Conservation (phyloP, 495 filamentous ascomycete species). For the Astrothelium macrocarpum region DNA sequence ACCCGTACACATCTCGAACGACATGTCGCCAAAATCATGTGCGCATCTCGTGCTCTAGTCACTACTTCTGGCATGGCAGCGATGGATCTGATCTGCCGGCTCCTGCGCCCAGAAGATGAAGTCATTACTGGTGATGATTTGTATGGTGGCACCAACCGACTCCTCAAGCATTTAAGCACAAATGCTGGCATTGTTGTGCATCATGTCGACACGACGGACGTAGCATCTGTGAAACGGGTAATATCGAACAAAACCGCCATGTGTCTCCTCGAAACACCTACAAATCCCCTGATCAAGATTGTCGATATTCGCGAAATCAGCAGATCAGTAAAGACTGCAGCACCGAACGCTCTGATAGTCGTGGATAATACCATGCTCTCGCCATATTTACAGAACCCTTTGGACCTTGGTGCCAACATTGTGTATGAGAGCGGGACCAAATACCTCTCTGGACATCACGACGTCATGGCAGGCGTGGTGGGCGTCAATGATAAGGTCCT, state of each 20-base stretch:
- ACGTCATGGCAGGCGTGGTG: slow-evolving; percentile 96
- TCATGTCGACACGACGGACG: slow-evolving; percentile 85
- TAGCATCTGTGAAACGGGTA: slow-evolving; percentile 55
- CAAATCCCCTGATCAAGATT: slow-evolving; percentile 96
- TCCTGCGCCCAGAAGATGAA: slow-evolving; percentile 88
- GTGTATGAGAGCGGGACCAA: slow-evolving; percentile 97
- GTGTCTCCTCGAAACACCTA: slow-evolving; percentile 93
- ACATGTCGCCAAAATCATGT: slow-evolving; percentile 98
- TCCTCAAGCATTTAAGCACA: slow-evolving; percentile 81
- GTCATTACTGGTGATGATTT: slow-evolving; percentile 95
- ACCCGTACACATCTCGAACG: slow-evolving; percentile 93
- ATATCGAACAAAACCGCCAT: slow-evolving; percentile 76
- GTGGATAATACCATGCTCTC: slow-evolving; percentile 99
- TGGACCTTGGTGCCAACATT: slow-evolving; percentile 89
- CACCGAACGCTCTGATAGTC: slow-evolving; percentile 70
- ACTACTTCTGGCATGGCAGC: slow-evolving; percentile 96
- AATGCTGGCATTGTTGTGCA: slow-evolving; percentile 83
- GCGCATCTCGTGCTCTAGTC: slow-evolving; percentile 77
- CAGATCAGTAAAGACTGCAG: slow-evolving; percentile 61
- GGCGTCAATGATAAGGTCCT: slow-evolving; percentile 72
- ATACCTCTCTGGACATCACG: slow-evolving; percentile 95
- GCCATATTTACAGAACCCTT: slow-evolving; percentile 79
- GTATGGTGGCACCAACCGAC: slow-evolving; percentile 89
- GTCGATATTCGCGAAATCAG: slow-evolving; percentile 80
- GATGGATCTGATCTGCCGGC: slow-evolving; percentile 89